Evolutionary conservation across 352 stramenopile species (phyloP).

Genomic region (Pythium rishiriense): DNA sequence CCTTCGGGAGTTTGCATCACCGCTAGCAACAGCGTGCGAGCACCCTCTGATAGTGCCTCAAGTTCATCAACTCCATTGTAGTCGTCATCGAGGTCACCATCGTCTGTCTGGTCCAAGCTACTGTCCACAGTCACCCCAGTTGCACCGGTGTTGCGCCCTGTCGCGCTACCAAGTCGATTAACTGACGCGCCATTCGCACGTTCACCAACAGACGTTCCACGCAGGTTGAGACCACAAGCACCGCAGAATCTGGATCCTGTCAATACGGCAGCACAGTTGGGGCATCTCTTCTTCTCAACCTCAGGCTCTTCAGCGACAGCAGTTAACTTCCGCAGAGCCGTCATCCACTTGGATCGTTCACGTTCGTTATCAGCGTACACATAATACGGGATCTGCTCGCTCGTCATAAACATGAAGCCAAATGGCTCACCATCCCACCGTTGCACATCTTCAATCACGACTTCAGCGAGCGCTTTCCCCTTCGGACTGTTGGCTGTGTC

Average conservation of each 20-base stretch:
- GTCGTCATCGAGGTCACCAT: conserved; percentile 73
- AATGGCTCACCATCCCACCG: conserved; percentile 86
- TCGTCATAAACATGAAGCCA: conserved; percentile 91
- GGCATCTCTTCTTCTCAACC: conserved; percentile 80
- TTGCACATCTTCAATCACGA: conserved; percentile 82
- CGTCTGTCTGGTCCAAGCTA: conserved; percentile 39
- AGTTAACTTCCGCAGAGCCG: conserved; percentile 77
- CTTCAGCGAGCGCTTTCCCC: conserved; percentile 77
- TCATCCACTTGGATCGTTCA: conserved; percentile 89
- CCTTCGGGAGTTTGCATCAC: conserved; percentile 89
- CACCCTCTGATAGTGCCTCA: conserved; percentile 83
- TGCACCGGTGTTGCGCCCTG: conserved; percentile 13
- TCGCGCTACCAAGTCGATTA: conserved; percentile 6
- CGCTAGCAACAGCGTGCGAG: conserved; percentile 77
- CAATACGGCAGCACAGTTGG: conserved; percentile 82
- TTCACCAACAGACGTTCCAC: conserved; percentile 68
- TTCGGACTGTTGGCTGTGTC: conserved; percentile 83
- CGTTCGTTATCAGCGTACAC: conserved; percentile 89
- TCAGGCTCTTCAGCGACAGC: conserved; percentile 68
- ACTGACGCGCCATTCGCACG: conserved; percentile 31
- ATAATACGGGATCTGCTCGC: conserved; percentile 88
- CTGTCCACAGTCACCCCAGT: conserved; percentile 32
- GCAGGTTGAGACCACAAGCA: conserved; percentile 85
- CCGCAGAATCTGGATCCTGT: conserved; percentile 88
- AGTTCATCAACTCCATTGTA: conserved; percentile 85